phyloP scores from a whole-genome alignment of 2,329 filamentous ascomycete species.

The Aspergillus intermedius region DNA sequence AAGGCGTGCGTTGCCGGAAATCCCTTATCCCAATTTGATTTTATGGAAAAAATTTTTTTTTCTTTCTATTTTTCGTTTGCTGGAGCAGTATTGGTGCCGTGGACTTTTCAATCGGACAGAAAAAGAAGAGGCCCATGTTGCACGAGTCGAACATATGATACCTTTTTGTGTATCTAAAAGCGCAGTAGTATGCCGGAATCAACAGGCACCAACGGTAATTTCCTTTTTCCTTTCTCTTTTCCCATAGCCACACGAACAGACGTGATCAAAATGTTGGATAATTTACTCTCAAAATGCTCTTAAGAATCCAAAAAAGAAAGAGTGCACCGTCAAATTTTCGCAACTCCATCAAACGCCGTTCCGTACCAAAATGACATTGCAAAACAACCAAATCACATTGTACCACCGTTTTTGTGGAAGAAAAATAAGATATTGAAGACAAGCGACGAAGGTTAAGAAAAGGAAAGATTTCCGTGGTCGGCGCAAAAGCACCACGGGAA shows the following conservation, averaged over 20 bases:
- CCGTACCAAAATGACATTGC: background rate
- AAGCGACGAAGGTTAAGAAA: background rate
- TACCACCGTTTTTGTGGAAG: background rate
- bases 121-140: constrained; percentile 1
- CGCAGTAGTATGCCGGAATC: constrained; percentile 2
- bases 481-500: background rate
- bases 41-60: background rate
- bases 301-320: background rate
- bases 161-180: constrained; percentile 1
- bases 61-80: background rate
- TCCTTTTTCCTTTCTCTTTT: background rate
- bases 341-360: constrained; percentile 1
- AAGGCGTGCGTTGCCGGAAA: constrained; percentile 1
- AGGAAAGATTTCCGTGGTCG: background rate
- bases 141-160: constrained; percentile 2
- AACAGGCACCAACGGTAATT: constrained; percentile 1
- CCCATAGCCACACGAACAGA: background rate
- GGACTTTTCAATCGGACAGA: background rate
- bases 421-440: background rate
- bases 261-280: background rate
- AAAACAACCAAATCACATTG: background rate
- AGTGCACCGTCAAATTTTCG: too few species aligned
- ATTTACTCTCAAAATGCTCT: background rate
- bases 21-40: background rate
- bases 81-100: background rate